Evolutionary conservation across 495 filamentous ascomycete species (phyloP).

Genomic region (Lasiosphaeriaceae sp.): DNA sequence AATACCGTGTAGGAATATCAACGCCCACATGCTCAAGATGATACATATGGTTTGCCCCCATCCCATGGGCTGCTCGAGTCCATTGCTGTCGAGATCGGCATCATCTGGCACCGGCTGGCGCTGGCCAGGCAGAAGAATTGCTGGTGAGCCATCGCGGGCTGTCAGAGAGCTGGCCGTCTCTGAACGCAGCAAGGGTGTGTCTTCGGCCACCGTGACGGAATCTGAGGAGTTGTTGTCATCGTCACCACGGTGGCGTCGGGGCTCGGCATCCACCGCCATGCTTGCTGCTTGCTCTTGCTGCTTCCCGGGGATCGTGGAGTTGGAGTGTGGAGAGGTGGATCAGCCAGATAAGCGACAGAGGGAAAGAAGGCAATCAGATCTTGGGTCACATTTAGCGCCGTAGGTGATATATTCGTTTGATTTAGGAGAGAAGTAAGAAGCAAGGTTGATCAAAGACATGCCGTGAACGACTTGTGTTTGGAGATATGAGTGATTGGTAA

Average conservation of each 20-base stretch:
- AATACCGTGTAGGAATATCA: conserved; percentile 41
- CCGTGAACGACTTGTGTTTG: too few species aligned
- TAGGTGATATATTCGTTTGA: too few species aligned
- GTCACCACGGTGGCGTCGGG: not conserved
- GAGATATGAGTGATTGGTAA: not conserved
- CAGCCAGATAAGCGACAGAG: too few species aligned
- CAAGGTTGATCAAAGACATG: too few species aligned
- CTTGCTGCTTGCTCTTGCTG: not conserved
- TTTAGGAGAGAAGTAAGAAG: too few species aligned
- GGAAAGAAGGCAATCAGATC: too few species aligned
- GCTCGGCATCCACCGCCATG: not conserved
- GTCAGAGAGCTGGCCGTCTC: conserved; percentile 22
- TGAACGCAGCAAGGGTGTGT: conserved; percentile 36
- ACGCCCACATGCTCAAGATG: conserved; percentile 38
- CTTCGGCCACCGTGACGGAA: conserved; percentile 25
- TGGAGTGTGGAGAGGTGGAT: too few species aligned
- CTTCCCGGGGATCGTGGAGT: too few species aligned
- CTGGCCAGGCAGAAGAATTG: not conserved
- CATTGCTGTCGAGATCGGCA: not conserved
- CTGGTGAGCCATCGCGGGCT: conserved; percentile 12
- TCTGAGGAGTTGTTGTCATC: conserved; percentile 18
- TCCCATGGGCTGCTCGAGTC: conserved; percentile 7
- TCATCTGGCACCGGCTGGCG: not conserved
- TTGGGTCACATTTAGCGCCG: too few species aligned
- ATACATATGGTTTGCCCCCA: conserved; percentile 24